A percentile compares a stretch with the other conserved stretches of the same genome.
Evolutionary conservation across 768 basidiomycete genomes (phyloP).

Genomic region (Leccinum boreale): DNA sequence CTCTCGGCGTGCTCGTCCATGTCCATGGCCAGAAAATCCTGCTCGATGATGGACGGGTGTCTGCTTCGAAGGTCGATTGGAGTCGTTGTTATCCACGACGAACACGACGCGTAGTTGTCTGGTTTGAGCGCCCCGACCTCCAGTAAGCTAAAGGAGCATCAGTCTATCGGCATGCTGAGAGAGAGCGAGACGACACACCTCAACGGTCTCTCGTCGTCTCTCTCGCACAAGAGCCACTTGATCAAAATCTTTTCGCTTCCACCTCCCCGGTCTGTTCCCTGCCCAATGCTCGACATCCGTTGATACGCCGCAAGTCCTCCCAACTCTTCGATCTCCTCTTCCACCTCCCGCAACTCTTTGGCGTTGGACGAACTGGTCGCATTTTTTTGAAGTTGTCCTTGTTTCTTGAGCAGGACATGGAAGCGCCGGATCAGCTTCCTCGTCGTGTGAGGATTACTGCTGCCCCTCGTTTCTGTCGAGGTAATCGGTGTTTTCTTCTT

Average conservation of each 20-base stretch:
- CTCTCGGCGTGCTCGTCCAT: constrained; percentile 42
- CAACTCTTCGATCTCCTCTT: constrained; percentile 58
- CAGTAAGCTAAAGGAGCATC: constrained; percentile 51
- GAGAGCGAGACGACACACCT: constrained; percentile 30
- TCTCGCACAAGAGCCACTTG: constrained; percentile 52
- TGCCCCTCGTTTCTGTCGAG: constrained; percentile 21
- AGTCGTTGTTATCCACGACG: constrained; percentile 66
- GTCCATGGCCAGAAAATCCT: constrained; percentile 77
- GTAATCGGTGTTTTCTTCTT: constrained; percentile 50
- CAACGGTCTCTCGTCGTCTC: constrained; percentile 24
- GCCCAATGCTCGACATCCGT: constrained; percentile 77
- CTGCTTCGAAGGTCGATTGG: constrained; percentile 85
- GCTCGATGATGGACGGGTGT: constrained; percentile 78
- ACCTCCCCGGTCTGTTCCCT: constrained; percentile 78
- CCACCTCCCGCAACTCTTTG: constrained; percentile 47
- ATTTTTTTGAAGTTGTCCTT: constrained; percentile 47
- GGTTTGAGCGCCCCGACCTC: constrained; percentile 88
- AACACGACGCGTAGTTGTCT: constrained; percentile 69
- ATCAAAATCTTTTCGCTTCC: constrained; percentile 83
- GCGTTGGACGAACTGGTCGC: constrained; percentile 13
- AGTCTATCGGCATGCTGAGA: neutral
- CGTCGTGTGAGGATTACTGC: constrained; percentile 57
- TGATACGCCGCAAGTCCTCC: constrained; percentile 84
- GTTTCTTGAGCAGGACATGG: constrained; percentile 75
- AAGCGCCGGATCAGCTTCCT: constrained; percentile 75